A percentile compares a stretch with the other conserved stretches of the same genome.
Conservation (phyloP, 345 rosid species). For the Hypericum androsaemum region DNA sequence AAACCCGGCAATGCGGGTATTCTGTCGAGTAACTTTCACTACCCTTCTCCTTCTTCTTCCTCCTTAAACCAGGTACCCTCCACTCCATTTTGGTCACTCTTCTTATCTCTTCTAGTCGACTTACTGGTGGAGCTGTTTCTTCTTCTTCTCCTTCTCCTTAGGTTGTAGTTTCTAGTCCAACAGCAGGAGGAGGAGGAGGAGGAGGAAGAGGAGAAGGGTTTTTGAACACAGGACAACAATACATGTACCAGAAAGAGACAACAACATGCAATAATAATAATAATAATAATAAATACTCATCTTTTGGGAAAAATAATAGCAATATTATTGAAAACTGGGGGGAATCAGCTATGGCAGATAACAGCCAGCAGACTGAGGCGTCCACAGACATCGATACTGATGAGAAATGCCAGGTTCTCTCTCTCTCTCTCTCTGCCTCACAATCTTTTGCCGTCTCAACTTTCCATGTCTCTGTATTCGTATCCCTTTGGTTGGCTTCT, state of each 20-base stretch:
- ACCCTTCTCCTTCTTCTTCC: slow-evolving; percentile 34
- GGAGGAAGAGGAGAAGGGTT: slow-evolving; percentile 41
- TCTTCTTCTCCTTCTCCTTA: slow-evolving; percentile 6
- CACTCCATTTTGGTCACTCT: not conserved
- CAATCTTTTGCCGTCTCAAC: not conserved
- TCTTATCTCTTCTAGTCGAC: too few relatives aligned
- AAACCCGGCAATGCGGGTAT: slow-evolving; percentile 47
- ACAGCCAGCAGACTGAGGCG: slow-evolving; percentile 93
- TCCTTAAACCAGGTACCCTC: slow-evolving; percentile 55
- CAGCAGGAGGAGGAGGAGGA: slow-evolving; percentile 29
- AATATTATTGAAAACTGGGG: slow-evolving; percentile 64
- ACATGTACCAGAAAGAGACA: slow-evolving; percentile 43
- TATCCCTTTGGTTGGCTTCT: slow-evolving; percentile 16
- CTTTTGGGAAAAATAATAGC: slow-evolving; percentile 38
- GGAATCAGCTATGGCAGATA: slow-evolving; percentile 71
- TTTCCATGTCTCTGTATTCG: slow-evolving; percentile 13
- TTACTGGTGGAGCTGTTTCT: too few relatives aligned
- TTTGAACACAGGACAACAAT: slow-evolving; percentile 62
- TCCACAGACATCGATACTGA: slow-evolving; percentile 86
- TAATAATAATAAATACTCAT: slow-evolving; percentile 29
- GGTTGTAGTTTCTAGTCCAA: slow-evolving; percentile 32
- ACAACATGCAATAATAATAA: slow-evolving; percentile 26
- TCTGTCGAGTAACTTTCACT: slow-evolving; percentile 43
- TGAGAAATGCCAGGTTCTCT: slow-evolving; percentile 60
- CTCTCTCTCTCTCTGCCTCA: not conserved